Evolutionary conservation across 2,329 filamentous ascomycete genomes (phyloP).

Genomic region (Clonostachys rhizophaga): DNA sequence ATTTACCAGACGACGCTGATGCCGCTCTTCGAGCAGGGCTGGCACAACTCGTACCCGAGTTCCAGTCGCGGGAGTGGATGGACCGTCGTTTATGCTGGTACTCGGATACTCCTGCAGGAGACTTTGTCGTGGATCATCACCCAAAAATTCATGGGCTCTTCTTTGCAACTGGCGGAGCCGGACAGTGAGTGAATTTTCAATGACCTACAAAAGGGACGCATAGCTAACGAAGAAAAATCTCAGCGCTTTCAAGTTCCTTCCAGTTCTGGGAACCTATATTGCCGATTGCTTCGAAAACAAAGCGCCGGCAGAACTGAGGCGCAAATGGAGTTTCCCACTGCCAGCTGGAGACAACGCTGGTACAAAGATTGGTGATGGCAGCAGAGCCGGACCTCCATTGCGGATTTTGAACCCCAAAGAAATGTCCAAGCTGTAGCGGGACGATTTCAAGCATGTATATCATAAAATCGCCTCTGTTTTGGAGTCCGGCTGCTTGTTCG

Average conservation of each 20-base stretch:
- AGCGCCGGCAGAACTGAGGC: constrained; percentile 13
- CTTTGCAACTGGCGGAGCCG: constrained; percentile 40
- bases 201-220: neutral
- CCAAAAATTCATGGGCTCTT: constrained; percentile 40
- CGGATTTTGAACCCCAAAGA: constrained; percentile 8
- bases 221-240: too few relatives aligned
- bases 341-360: neutral
- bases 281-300: constrained; percentile 24
- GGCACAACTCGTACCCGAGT: constrained; percentile 45
- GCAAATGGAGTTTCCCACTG: constrained; percentile 19
- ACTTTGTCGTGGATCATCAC: constrained; percentile 57
- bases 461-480: too few relatives aligned
- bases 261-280: constrained; percentile 14
- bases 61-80: constrained; percentile 45
- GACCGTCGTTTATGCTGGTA: constrained; percentile 58
- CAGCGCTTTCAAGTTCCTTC: constrained; percentile 16
- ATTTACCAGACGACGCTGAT: constrained; percentile 44
- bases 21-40: constrained; percentile 45
- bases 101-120: constrained; percentile 58
- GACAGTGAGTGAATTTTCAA: constrained; percentile 21
- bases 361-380: constrained; percentile 17
- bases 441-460: constrained; percentile 21
- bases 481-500: too few relatives aligned
- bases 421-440: constrained; percentile 19
- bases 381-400: constrained; percentile 17